These are phyloP conservation scores for Podaxis mareebaensis DNA, from an alignment of 768 basidiomycete species.

Conservation along the genomic window DNA sequence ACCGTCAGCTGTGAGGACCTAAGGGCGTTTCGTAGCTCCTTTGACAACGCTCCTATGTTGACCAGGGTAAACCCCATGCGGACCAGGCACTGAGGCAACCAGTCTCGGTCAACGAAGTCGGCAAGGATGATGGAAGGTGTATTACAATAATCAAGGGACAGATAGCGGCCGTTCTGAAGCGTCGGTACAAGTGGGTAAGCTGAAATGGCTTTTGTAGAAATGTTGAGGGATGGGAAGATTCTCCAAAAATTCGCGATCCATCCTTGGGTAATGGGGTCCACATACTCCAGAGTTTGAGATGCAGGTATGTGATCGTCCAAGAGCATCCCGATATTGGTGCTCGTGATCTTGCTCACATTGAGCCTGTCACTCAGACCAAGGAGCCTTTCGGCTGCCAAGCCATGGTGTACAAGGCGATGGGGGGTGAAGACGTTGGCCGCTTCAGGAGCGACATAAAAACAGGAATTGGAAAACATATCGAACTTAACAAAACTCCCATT, in stretches of 20 bases:
- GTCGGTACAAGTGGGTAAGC: conserved; percentile 38
- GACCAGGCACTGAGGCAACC: conserved; percentile 33
- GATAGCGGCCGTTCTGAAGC: conserved; percentile 23
- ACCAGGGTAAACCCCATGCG: conserved; percentile 14
- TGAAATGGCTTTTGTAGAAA: conserved; percentile 19
- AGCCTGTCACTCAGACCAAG: background rate
- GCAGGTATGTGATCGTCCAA: background rate
- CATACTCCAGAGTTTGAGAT: background rate
- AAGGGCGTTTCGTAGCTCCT: conserved; percentile 16
- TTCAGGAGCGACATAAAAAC: conserved; percentile 31
- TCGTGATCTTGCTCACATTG: conserved; percentile 5
- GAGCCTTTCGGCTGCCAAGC: background rate
- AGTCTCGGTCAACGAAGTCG: conserved; percentile 15
- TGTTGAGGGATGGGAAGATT: conserved; percentile 16
- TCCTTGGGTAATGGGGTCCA: background rate
- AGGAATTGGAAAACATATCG: conserved; percentile 15
- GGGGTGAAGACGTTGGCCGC: conserved; percentile 24
- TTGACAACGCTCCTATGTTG: conserved; percentile 19
- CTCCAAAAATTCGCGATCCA: conserved; percentile 39
- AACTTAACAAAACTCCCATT: conserved; percentile 32
- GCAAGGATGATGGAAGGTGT: conserved; percentile 27
- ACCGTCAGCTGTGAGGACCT: background rate
- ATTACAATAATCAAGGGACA: conserved; percentile 33
- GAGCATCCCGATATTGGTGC: conserved; percentile 4
- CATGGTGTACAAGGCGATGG: conserved; percentile 13